Base-by-base conservation (phyloP, 1,284 basidiomycete species). In the Heliocybe sulcata region DNA sequence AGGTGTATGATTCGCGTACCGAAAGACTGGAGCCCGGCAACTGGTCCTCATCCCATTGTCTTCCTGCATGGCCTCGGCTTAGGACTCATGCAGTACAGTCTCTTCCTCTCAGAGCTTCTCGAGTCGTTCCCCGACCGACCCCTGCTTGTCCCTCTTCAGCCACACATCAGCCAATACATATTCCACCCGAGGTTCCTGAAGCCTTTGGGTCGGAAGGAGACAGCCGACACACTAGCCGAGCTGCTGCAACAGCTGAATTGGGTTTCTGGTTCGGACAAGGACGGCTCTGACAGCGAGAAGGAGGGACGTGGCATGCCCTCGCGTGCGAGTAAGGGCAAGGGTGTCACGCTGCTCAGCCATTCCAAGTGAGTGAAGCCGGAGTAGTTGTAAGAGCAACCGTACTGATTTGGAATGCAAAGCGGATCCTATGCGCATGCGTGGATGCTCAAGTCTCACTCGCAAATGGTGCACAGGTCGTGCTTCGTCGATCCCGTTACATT, bases 401-500 rank as follows among this genome's bases (percentile, higher is more conserved):
- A 49, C 14, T 12, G 8, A n/a, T 20, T 16, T 16, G 38, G 16
- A 20, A 9, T 42, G 6, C 9, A 14, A 6, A 25, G 35, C 61
- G 87, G 88, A 1, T 83, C 85, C 2, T 91, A 90, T 64, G 71
- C 77, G 0, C 91, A 93, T 64, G 85, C 87, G 10, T 93, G 91
- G 91, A 77, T 95, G 65, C 73, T 96, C 51, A 95, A 95, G 70
- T 79, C 80, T 25, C 75, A 83, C 56, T 86, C 92, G 1, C 71
- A 80, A 42, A 75, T 95, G 61, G 72, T 87, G 47, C 72, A 73
- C 2, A 80, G 92, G 2, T 92, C 85, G 12, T 92, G 90, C 63
- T 94, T 96, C 64, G 85, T 94, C 29, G 94, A 97, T 65, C 92
- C 94, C 4, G 87, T 90, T 29, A 83, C 83, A 0, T 94, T 96